Evolutionary conservation across 2,329 filamentous ascomycete genomes (phyloP).

Genomic region (Phaeosphaeria sp.): DNA sequence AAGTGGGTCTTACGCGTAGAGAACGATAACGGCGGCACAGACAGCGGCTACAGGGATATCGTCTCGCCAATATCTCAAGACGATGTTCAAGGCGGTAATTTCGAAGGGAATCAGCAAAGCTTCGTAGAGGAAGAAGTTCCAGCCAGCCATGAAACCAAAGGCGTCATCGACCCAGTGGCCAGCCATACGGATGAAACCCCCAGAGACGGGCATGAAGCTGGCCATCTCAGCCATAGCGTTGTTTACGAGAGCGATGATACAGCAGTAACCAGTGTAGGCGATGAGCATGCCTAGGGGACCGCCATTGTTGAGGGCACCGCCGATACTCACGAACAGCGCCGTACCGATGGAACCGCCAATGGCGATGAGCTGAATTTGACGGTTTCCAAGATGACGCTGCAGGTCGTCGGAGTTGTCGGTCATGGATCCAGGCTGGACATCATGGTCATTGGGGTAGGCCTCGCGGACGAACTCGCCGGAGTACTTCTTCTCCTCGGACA

Average conservation of each 20-base stretch:
- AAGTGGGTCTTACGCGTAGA: slow-evolving; percentile 48
- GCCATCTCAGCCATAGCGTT: slow-evolving; percentile 72
- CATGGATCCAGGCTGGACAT: slow-evolving; percentile 37
- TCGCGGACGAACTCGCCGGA: slow-evolving; percentile 39
- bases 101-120: slow-evolving; percentile 60
- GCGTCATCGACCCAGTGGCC: slow-evolving; percentile 72
- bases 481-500: slow-evolving; percentile 42
- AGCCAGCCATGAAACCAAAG: slow-evolving; percentile 63
- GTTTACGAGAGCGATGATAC: slow-evolving; percentile 67
- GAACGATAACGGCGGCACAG: slow-evolving; percentile 50
- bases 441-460: slow-evolving; percentile 26
- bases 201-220: slow-evolving; percentile 67
- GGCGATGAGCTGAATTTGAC: slow-evolving; percentile 51
- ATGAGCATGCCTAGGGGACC: slow-evolving; percentile 64
- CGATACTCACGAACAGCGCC: slow-evolving; percentile 68
- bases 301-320: slow-evolving; percentile 59
- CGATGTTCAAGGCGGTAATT: slow-evolving; percentile 54
- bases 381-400: slow-evolving; percentile 49
- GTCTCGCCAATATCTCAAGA: slow-evolving; percentile 53
- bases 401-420: slow-evolving; percentile 47
- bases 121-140: slow-evolving; percentile 62
- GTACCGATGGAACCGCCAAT: slow-evolving; percentile 52
- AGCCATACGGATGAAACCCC: slow-evolving; percentile 69
- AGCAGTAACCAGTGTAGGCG: slow-evolving; percentile 64
- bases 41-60: slow-evolving; percentile 53